Evolutionary conservation across 169 alveolate species (phyloP).

Genomic region (Plasmodium chabaudi): DNA sequence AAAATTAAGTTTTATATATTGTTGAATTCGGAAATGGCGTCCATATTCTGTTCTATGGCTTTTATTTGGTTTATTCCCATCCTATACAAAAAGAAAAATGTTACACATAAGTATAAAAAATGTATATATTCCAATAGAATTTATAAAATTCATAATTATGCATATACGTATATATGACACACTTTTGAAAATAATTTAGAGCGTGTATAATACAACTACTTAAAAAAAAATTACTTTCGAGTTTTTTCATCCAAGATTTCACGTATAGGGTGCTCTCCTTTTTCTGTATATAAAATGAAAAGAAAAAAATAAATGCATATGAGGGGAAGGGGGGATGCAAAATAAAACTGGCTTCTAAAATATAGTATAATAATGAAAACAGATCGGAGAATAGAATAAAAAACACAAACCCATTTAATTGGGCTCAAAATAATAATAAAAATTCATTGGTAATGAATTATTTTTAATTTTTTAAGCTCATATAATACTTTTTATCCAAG

Average conservation of each 20-base stretch:
- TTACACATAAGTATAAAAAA: no score
- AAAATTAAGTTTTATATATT: no score
- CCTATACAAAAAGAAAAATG: no score
- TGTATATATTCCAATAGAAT: no score
- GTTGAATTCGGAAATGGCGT: no score
- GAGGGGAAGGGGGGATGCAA: not conserved
- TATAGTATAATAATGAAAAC: not conserved
- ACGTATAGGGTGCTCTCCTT: conserved; percentile 22
- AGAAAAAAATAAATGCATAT: conserved; percentile 1
- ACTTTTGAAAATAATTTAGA: no score
- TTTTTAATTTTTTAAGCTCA: no score
- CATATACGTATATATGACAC: no score
- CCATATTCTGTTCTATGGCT: no score
- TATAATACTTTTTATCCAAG: conserved; percentile 57
- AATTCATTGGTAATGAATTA: not conserved
- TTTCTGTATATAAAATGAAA: conserved; percentile 16
- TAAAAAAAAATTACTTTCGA: conserved; percentile 41
- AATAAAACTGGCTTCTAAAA: not conserved
- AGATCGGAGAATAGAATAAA: not conserved
- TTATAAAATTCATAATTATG: no score
- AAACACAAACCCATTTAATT: not conserved
- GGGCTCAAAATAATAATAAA: not conserved
- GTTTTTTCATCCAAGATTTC: conserved; percentile 25
- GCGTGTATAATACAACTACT: no score
- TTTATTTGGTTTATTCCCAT: no score